A percentile compares a stretch with the other conserved stretches of the same genome.
These are phyloP conservation scores for Thermothelomyces thermophilus DNA, from an alignment of 2,329 filamentous ascomycete genomes.

Conservation along the genomic window DNA sequence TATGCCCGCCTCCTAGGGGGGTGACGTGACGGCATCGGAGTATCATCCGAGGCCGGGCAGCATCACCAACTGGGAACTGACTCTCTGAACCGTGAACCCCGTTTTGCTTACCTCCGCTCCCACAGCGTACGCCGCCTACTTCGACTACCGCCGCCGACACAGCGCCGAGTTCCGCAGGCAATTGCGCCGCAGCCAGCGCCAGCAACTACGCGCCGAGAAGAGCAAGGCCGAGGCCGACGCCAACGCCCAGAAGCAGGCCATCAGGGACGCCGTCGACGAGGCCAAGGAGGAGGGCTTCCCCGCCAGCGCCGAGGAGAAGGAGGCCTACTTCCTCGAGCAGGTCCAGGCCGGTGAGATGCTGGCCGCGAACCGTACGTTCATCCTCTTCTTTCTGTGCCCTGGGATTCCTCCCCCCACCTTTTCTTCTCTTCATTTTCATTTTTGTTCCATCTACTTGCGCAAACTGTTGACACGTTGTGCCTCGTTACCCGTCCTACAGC, in stretches of 20 bases:
- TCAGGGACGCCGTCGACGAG: slow-evolving; percentile 69
- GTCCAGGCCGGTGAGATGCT: slow-evolving; percentile 82
- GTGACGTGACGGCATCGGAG: neutral
- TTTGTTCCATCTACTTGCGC: too few relatives aligned
- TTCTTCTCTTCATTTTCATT: neutral
- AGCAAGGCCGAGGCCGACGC: slow-evolving; percentile 61
- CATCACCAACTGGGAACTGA: slow-evolving; percentile 2
- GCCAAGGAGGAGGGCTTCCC: slow-evolving; percentile 92
- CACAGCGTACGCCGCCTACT: slow-evolving; percentile 60
- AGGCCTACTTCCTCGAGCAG: slow-evolving; percentile 94
- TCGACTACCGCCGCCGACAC: slow-evolving; percentile 60
- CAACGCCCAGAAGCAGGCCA: slow-evolving; percentile 62
- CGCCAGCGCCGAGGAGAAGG: slow-evolving; percentile 81
- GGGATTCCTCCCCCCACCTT: neutral
- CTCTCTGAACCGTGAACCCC: neutral
- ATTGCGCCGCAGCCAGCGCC: slow-evolving; percentile 69
- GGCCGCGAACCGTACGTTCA: slow-evolving; percentile 68
- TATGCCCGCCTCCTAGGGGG: slow-evolving; percentile 32
- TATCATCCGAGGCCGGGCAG: too few relatives aligned
- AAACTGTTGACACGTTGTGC: neutral
- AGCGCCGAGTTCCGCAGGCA: slow-evolving; percentile 60
- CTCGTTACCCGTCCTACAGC: slow-evolving; percentile 37
- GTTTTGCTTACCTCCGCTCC: neutral
- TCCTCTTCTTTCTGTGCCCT: too few relatives aligned
- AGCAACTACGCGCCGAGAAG: slow-evolving; percentile 63